phyloP scores from a whole-genome alignment of 495 filamentous ascomycete genomes.

The Aspergillus ellipticus region DNA sequence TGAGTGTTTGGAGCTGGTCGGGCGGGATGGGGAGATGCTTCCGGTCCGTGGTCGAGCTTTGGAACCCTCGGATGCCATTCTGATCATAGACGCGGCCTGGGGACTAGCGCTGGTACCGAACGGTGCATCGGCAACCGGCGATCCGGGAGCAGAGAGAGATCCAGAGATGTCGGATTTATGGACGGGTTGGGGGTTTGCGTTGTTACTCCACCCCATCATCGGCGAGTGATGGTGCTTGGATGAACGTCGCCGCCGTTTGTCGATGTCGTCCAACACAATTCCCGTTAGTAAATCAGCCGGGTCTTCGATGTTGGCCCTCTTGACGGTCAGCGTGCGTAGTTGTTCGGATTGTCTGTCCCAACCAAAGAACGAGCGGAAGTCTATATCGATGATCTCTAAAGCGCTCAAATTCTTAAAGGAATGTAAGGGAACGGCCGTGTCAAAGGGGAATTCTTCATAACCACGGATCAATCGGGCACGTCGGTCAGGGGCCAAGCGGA shows the following conservation, averaged over 20 bases:
- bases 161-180: constrained; percentile 56
- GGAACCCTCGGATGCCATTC: constrained; percentile 47
- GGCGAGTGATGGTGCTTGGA: constrained; percentile 81
- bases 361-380: constrained; percentile 93
- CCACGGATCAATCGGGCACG: constrained; percentile 82
- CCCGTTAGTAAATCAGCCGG: constrained; percentile 83
- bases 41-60: constrained; percentile 52
- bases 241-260: constrained; percentile 80
- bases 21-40: constrained; percentile 77
- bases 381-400: constrained; percentile 89
- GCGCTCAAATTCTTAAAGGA: constrained; percentile 95
- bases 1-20: constrained; percentile 62
- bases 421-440: constrained; percentile 91
- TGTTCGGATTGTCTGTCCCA: constrained; percentile 94
- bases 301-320: constrained; percentile 82
- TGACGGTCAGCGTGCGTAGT: constrained; percentile 83
- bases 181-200: constrained; percentile 43
- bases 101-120: constrained; percentile 44
- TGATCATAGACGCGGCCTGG: constrained; percentile 44
- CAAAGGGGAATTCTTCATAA: constrained; percentile 97
- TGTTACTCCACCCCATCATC: constrained; percentile 53
- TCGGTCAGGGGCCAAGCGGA: constrained; percentile 84
- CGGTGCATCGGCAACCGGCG: constrained; percentile 53
- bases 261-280: constrained; percentile 94
- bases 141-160: constrained; percentile 57